A percentile compares a stretch with the other conserved stretches of the same genome.
These are phyloP conservation scores for Hericium erinaceus DNA, from an alignment of 768 basidiomycete species.

Conservation along the genomic window DNA sequence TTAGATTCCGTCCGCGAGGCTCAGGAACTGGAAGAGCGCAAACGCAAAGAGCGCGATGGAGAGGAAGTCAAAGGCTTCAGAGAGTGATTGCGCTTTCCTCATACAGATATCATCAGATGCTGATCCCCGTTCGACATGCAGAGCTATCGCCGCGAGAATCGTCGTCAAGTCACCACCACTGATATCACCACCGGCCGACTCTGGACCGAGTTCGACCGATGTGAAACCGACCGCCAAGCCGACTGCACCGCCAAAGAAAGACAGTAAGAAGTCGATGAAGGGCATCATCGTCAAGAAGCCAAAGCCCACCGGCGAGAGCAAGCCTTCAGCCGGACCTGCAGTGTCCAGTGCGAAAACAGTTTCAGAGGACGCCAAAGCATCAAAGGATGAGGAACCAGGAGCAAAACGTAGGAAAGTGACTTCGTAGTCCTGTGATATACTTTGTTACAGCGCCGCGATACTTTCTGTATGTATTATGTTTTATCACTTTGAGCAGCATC, in stretches of 20 bases:
- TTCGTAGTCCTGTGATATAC: constrained; percentile 3
- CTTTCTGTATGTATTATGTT: constrained; percentile 2
- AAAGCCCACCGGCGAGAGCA: constrained; percentile 25
- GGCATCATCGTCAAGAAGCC: constrained; percentile 73
- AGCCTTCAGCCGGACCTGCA: too few species aligned
- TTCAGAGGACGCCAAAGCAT: constrained; percentile 8
- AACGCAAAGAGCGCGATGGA: constrained; percentile 65
- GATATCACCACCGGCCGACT: constrained; percentile 19
- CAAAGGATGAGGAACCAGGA: constrained; percentile 3
- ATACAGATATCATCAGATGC: neutral
- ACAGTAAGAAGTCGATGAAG: constrained; percentile 58
- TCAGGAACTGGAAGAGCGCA: constrained; percentile 66
- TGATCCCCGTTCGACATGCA: constrained; percentile 16
- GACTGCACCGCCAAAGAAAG: constrained; percentile 41
- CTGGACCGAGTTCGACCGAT: constrained; percentile 10
- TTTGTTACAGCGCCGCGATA: constrained; percentile 6
- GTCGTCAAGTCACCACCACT: constrained; percentile 30
- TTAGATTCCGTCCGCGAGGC: constrained; percentile 74
- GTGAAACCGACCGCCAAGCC: constrained; percentile 20
- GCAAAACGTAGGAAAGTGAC: constrained; percentile 53
- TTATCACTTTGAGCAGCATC: neutral
- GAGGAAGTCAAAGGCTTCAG: constrained; percentile 73
- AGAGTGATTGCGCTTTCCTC: constrained; percentile 38
- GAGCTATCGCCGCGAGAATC: constrained; percentile 66
- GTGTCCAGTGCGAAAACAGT: constrained; percentile 8